Conservation (phyloP, 176 grass and related monocot genomes). For the Thalia dealbata region DNA sequence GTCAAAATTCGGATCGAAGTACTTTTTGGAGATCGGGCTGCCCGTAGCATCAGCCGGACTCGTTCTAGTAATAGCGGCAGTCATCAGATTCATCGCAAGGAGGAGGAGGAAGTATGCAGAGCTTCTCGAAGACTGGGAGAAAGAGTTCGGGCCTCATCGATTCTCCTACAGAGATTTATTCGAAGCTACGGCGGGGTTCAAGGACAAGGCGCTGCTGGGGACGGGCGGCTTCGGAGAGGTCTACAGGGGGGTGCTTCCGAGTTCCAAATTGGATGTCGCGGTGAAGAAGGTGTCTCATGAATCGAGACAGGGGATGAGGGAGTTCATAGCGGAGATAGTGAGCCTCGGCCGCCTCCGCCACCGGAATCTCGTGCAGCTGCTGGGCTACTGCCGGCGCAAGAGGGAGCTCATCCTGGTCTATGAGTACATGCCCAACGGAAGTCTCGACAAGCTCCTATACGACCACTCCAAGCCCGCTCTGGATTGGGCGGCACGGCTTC, state of each 20-base stretch:
- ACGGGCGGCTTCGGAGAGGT: conserved; percentile 39
- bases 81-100: background rate
- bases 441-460: conserved; percentile 24
- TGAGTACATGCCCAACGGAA: conserved; percentile 41
- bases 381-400: conserved; percentile 40
- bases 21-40: conserved; percentile 3
- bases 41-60: conserved; percentile 9
- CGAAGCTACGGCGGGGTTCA: conserved; percentile 30
- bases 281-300: conserved; percentile 46
- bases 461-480: background rate
- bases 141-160: conserved; percentile 25
- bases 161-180: conserved; percentile 37
- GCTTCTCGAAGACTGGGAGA: conserved; percentile 35
- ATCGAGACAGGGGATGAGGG: conserved; percentile 37
- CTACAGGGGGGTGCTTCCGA: conserved; percentile 28
- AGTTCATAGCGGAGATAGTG: conserved; percentile 30
- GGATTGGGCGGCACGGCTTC: conserved; percentile 17
- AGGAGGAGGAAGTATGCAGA: conserved; percentile 27
- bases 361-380: conserved; percentile 35
- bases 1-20: background rate
- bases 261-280: conserved; percentile 14
- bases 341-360: conserved; percentile 31
- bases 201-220: conserved; percentile 28
- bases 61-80: conserved; percentile 3
- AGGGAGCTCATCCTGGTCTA: conserved; percentile 36